A percentile compares a stretch with the other conserved stretches of the same genome.
Conservation (phyloP, 768 basidiomycete species). For the Pisolithus orientalis region DNA sequence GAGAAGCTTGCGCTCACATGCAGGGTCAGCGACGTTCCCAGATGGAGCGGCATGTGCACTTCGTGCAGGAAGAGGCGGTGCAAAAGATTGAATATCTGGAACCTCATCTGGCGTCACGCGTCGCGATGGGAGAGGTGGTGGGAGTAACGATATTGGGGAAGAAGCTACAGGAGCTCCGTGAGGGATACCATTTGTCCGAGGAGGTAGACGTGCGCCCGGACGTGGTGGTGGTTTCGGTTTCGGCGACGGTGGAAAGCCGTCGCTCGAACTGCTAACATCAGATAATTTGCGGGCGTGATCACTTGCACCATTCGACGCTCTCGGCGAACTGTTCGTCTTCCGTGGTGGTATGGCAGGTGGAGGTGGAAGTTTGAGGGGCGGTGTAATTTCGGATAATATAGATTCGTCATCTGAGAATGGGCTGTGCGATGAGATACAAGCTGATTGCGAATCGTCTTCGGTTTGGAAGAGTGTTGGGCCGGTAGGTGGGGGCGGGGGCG, state of each 20-base stretch:
- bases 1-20: conserved; percentile 20
- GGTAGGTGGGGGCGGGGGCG: conserved; percentile 6
- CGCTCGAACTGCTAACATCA: conserved; percentile 17
- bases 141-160: conserved; percentile 14
- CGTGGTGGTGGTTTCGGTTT: conserved; percentile 21
- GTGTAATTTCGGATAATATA: conserved; percentile 17
- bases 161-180: conserved; percentile 1
- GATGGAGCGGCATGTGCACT: neutral
- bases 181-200: conserved; percentile 6
- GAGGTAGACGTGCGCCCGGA: conserved; percentile 12
- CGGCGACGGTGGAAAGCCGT: conserved; percentile 8
- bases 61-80: conserved; percentile 35
- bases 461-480: conserved; percentile 12
- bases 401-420: conserved; percentile 28
- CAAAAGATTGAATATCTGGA: conserved; percentile 3
- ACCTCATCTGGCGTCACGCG: conserved; percentile 9
- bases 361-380: conserved; percentile 8
- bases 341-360: conserved; percentile 4
- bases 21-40: conserved; percentile 3
- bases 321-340: conserved; percentile 7
- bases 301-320: neutral
- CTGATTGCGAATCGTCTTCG: conserved; percentile 17
- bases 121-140: conserved; percentile 39
- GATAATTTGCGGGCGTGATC: conserved; percentile 10
- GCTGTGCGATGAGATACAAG: conserved; percentile 15